phyloP scores from a whole-genome alignment of 768 basidiomycete genomes.

The Podaxis pistillaris region DNA sequence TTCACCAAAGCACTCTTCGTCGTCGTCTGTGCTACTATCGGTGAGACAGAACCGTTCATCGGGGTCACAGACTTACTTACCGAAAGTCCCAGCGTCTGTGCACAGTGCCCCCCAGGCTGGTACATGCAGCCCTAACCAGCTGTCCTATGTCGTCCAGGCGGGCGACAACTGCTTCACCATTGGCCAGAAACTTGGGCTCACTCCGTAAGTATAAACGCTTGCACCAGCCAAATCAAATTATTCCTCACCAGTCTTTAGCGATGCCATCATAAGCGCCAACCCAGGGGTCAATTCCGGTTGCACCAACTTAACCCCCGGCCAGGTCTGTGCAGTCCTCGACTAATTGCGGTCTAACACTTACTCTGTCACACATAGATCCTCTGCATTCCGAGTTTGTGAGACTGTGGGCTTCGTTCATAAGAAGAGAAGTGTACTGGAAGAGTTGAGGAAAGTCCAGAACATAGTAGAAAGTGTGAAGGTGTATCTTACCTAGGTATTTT shows the following conservation, averaged over 20 bases:
- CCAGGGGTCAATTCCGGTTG: neutral
- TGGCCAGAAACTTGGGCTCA: neutral
- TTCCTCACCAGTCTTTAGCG: neutral
- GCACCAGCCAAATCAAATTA: too few species aligned
- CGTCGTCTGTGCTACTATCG: neutral
- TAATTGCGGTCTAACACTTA: neutral
- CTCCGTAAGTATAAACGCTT: neutral
- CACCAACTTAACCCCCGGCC: neutral
- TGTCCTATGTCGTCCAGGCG: neutral
- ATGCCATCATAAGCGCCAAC: neutral
- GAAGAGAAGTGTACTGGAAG: neutral
- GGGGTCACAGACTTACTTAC: neutral
- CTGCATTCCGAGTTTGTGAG: neutral
- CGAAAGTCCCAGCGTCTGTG: neutral
- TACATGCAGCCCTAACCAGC: neutral
- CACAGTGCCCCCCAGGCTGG: neutral
- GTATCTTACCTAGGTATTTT: neutral
- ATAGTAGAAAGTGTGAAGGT: neutral
- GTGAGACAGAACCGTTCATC: neutral
- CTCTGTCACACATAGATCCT: neutral
- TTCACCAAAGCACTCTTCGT: neutral
- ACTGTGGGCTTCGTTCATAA: too few species aligned
- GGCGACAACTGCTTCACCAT: neutral
- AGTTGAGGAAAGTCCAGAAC: neutral
- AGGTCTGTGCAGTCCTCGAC: neutral